These are phyloP conservation scores for Chalciporus chontae DNA, from an alignment of 768 basidiomycete genomes.

Conservation along the genomic window DNA sequence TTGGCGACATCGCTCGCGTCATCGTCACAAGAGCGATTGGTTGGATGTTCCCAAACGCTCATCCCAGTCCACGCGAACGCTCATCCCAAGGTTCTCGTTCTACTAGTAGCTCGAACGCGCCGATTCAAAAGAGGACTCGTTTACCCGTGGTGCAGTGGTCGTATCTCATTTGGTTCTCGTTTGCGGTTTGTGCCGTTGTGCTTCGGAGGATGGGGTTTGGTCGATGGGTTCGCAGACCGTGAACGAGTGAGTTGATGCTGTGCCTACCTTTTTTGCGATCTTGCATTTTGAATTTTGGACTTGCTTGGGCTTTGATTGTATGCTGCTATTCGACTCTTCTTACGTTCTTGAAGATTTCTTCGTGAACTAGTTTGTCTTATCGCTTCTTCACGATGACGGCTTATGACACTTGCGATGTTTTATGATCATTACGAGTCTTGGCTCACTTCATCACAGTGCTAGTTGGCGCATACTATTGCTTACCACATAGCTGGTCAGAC, in stretches of 20 bases:
- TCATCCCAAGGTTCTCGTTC: not conserved
- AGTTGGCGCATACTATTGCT: too few relatives aligned
- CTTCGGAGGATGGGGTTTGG: conserved; percentile 26
- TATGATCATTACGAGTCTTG: too few relatives aligned
- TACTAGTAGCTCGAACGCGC: conserved; percentile 2
- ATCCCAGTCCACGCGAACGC: not conserved
- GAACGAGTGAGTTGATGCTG: conserved; percentile 8
- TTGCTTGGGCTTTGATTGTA: too few relatives aligned
- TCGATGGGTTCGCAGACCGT: conserved; percentile 20
- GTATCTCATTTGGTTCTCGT: conserved; percentile 26
- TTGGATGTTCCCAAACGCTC: conserved; percentile 24
- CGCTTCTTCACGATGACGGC: too few relatives aligned
- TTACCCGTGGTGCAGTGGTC: conserved; percentile 14
- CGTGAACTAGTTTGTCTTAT: not conserved
- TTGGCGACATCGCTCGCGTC: conserved; percentile 10
- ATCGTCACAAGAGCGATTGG: conserved; percentile 17
- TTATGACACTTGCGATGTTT: too few relatives aligned
- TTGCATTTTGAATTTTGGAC: not conserved
- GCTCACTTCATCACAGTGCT: too few relatives aligned
- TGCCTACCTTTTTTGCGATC: not conserved
- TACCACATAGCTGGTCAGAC: too few relatives aligned
- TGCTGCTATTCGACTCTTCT: too few relatives aligned
- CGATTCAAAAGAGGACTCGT: conserved; percentile 2
- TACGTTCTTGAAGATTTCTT: conserved; percentile 1
- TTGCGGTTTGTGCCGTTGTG: conserved; percentile 25